A percentile compares a stretch with the other conserved stretches of the same genome.
phyloP scores from a whole-genome alignment of 371 early-diverging fungal species.

The Neoconidiobolus thromboides region DNA sequence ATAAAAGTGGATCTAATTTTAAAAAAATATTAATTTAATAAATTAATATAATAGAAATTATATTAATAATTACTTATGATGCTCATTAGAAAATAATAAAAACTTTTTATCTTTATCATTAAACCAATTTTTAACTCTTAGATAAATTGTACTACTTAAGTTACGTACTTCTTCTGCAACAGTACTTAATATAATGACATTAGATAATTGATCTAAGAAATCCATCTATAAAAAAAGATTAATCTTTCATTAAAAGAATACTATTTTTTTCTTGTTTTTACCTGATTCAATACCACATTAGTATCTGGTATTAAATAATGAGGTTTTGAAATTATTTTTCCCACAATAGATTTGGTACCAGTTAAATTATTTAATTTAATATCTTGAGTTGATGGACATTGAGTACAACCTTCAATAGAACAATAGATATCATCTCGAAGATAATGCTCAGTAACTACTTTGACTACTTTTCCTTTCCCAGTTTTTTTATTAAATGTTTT shows the following conservation, averaged over 20 bases:
- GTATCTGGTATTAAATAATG: constrained; percentile 87
- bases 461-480: constrained; percentile 70
- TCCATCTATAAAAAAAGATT: constrained; percentile 42
- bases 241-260: no score
- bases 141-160: constrained; percentile 52
- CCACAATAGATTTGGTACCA: constrained; percentile 22
- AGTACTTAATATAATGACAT: constrained; percentile 85
- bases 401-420: constrained; percentile 35
- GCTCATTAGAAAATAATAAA: constrained; percentile 87
- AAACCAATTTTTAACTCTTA: constrained; percentile 54
- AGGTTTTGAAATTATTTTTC: constrained; percentile 21
- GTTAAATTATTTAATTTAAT: background rate
- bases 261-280: no score
- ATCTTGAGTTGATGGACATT: constrained; percentile 20
- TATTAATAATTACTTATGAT: constrained; percentile 32
- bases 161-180: constrained; percentile 80
- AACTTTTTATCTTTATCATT: constrained; percentile 46
- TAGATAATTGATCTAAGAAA: constrained; percentile 73
- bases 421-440: constrained; percentile 88
- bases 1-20: constrained; percentile 55
- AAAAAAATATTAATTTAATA: background rate
- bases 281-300: constrained; percentile 87
- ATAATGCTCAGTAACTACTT: constrained; percentile 91
- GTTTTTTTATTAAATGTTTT: constrained; percentile 60
- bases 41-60: background rate